A percentile compares a stretch with the other conserved stretches of the same genome.
Evolutionary conservation across 306 rosid genomes (phyloP).

Genomic region (Styphnolobium japonicum): DNA sequence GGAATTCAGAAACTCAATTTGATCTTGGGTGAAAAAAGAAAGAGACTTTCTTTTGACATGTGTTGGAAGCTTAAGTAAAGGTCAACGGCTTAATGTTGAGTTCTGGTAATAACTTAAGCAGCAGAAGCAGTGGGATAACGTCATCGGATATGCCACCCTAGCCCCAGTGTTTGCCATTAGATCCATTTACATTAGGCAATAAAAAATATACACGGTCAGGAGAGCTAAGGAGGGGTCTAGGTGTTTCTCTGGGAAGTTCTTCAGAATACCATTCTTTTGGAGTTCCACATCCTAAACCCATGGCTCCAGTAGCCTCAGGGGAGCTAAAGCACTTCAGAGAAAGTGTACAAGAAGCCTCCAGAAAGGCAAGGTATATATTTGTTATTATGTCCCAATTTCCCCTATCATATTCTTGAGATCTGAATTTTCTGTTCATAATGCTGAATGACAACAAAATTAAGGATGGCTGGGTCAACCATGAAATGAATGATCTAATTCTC

Average conservation of each 20-base stretch:
- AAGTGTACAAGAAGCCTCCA: slow-evolving; percentile 70
- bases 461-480: not conserved
- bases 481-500: not conserved
- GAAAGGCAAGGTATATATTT: slow-evolving; percentile 72
- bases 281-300: slow-evolving; percentile 52
- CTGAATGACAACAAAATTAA: not conserved
- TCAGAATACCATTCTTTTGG: slow-evolving; percentile 71
- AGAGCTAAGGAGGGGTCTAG: slow-evolving; percentile 78
- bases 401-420: not conserved
- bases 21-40: slow-evolving; percentile 13
- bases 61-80: slow-evolving; percentile 25
- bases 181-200: slow-evolving; percentile 63
- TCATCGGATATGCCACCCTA: slow-evolving; percentile 70
- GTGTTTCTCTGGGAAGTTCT: slow-evolving; percentile 55
- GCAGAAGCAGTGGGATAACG: slow-evolving; percentile 41
- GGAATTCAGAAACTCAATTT: slow-evolving; percentile 24
- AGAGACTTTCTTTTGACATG: slow-evolving; percentile 8
- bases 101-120: slow-evolving; percentile 58
- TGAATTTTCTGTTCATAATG: not conserved
- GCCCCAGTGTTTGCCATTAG: slow-evolving; percentile 76
- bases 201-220: slow-evolving; percentile 42
- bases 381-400: slow-evolving; percentile 9
- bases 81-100: slow-evolving; percentile 47
- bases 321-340: slow-evolving; percentile 79
- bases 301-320: slow-evolving; percentile 58